phyloP scores from a whole-genome alignment of 805 yeast species.

The Pichia eremophila region DNA sequence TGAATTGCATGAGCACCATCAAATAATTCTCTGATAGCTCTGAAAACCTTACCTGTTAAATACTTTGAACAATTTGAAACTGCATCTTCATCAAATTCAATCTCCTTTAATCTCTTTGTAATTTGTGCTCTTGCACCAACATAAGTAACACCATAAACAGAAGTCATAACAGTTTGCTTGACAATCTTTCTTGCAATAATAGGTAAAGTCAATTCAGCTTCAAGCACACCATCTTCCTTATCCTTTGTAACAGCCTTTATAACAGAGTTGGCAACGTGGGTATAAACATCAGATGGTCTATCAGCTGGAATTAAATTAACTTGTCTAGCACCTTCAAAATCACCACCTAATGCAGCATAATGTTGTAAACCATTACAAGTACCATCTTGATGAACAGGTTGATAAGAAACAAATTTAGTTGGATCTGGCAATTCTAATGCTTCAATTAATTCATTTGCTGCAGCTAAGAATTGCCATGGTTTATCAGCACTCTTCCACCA shows the following conservation, averaged over 20 bases:
- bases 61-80: conserved; percentile 43
- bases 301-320: conserved; percentile 66
- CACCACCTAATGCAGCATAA: conserved; percentile 84
- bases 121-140: conserved; percentile 90
- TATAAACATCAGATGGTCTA: conserved; percentile 69
- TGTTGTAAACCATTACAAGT: conserved; percentile 82
- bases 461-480: conserved; percentile 75
- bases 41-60: conserved; percentile 69
- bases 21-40: conserved; percentile 75
- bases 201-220: conserved; percentile 47
- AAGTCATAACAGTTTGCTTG: conserved; percentile 96
- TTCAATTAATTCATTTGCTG: conserved; percentile 55
- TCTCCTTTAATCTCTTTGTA: conserved; percentile 59
- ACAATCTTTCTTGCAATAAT: conserved; percentile 79
- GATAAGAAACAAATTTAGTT: conserved; percentile 52
- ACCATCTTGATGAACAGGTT: conserved; percentile 82
- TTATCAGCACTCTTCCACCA: conserved; percentile 74
- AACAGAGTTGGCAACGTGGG: conserved; percentile 60
- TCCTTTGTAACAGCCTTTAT: conserved; percentile 44
- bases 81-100: conserved; percentile 32
- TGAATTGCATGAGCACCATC: conserved; percentile 91
- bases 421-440: conserved; percentile 60
- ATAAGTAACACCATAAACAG: conserved; percentile 93
- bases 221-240: conserved; percentile 42
- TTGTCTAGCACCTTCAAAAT: conserved; percentile 71